Evolutionary conservation across 768 basidiomycete genomes (phyloP).

Genomic region (Collybiopsis confluens): DNA sequence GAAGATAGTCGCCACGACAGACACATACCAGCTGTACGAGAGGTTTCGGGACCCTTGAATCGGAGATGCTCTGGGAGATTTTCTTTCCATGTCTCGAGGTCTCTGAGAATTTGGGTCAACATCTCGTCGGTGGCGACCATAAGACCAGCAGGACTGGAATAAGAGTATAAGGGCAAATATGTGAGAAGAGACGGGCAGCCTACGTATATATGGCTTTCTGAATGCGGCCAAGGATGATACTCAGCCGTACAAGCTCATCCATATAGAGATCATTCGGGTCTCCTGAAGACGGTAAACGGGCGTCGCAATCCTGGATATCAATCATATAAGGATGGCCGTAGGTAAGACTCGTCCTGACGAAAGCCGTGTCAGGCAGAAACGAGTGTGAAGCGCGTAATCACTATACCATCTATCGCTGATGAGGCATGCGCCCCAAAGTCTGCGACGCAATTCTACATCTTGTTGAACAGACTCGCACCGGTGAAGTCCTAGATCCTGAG

Average conservation of each 20-base stretch:
- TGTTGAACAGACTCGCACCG: constrained; percentile 84
- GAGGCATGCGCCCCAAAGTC: constrained; percentile 93
- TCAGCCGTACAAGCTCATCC: constrained; percentile 88
- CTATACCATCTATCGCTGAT: constrained; percentile 92
- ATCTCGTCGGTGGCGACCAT: constrained; percentile 80
- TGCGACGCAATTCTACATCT: constrained; percentile 79
- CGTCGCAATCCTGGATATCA: constrained; percentile 95
- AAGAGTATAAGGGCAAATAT: constrained; percentile 1
- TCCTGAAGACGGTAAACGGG: constrained; percentile 85
- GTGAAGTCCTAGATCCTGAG: constrained; percentile 94
- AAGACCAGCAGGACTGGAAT: constrained; percentile 76
- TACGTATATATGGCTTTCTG: constrained; percentile 92
- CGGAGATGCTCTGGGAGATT: constrained; percentile 74
- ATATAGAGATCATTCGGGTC: constrained; percentile 76
- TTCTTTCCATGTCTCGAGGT: constrained; percentile 74
- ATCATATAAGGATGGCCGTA: constrained; percentile 96
- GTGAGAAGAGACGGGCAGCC: constrained; percentile 14
- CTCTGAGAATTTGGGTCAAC: constrained; percentile 56
- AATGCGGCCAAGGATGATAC: constrained; percentile 86
- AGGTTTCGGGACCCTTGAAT: constrained; percentile 68
- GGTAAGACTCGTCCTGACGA: constrained; percentile 71
- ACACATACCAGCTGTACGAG: constrained; percentile 61
- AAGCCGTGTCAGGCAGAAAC: constrained; percentile 16
- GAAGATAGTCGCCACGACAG: background rate
- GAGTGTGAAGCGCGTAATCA: no score